Evolutionary conservation across 1,284 basidiomycete species (phyloP), one percentile per base, ranked within the genome.

Genomic region (Boletus sp.): DNA sequence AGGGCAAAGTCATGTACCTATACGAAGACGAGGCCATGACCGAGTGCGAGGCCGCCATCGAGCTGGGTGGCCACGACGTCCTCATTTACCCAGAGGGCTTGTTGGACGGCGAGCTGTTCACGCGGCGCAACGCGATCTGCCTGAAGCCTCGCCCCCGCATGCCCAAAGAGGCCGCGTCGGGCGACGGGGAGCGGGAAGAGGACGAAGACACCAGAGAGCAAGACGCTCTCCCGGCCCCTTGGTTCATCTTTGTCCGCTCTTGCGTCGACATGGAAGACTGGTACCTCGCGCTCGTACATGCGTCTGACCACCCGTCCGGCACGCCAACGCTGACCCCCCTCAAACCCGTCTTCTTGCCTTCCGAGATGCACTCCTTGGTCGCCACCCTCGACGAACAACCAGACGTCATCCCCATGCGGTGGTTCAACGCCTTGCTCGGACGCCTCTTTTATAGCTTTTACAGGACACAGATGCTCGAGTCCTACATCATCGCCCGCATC

Each of bases 371-470:
- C 52, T 80, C 85, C 64, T 83, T 99, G 38, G 89, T 98, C 54
- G 79, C 88, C 17, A 92, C 89, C 3, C 83, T 99, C 62, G 96
- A 98, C 78, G 89, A 90, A 64, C 90, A 95, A 69, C 93, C 95
- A 4, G 97, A 98, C 73, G 91, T 95, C 52, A 95, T 98, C 60
- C 95, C 95, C 2, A 93, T 96, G 83, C 89, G 96, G 21, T 99
- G 97, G 97, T 82, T 98, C 56, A 99, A 99, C 70, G 97, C 95
- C 0, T 79, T 98, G 56, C 75, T 98, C 55, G 97, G 96, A 3
- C 89, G 97, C 25, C 75, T 98, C 47, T 98, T 98, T 80, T 93
- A 97, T 78, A 92, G 91, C 65, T 88, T 93, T 70, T 97, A 97
- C 75, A 87, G 87, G 62, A 97, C 95, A 1, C 83, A 90, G 50